Evolutionary conservation across 2,329 filamentous ascomycete species (phyloP).

Genomic region (Apiospora marii): DNA sequence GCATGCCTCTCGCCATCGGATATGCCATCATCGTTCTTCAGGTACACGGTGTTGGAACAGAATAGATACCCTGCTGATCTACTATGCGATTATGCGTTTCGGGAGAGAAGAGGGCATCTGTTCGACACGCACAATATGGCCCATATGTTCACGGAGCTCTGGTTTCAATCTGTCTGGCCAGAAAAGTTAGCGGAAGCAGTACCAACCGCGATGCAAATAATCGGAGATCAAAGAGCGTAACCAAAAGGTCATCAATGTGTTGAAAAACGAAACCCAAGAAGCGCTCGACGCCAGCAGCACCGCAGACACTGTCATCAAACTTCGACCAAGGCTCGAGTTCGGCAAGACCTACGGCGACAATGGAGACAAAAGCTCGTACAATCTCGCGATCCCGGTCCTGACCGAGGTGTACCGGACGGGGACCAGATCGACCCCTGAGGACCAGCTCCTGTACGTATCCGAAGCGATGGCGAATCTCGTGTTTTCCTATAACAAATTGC

Average conservation of each 20-base stretch:
- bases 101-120: too few relatives aligned
- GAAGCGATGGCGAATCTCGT: not conserved
- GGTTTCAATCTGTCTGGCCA: too few relatives aligned
- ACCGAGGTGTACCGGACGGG: not conserved
- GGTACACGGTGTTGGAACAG: too few relatives aligned
- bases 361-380: not conserved
- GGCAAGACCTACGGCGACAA: not conserved
- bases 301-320: not conserved
- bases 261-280: not conserved
- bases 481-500: not conserved
- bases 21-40: too few relatives aligned
- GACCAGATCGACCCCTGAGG: not conserved
- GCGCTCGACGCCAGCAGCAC: too few relatives aligned
- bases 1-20: too few relatives aligned
- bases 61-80: too few relatives aligned
- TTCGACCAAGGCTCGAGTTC: not conserved
- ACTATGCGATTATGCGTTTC: too few relatives aligned
- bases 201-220: not conserved
- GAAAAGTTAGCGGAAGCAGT: too few relatives aligned
- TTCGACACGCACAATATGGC: too few relatives aligned
- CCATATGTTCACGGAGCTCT: too few relatives aligned
- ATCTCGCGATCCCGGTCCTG: not conserved
- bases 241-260: not conserved
- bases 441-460: not conserved
- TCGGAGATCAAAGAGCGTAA: not conserved